These are phyloP conservation scores for Suhomyces vadensis DNA, from an alignment of 805 yeast species.

Conservation along the genomic window DNA sequence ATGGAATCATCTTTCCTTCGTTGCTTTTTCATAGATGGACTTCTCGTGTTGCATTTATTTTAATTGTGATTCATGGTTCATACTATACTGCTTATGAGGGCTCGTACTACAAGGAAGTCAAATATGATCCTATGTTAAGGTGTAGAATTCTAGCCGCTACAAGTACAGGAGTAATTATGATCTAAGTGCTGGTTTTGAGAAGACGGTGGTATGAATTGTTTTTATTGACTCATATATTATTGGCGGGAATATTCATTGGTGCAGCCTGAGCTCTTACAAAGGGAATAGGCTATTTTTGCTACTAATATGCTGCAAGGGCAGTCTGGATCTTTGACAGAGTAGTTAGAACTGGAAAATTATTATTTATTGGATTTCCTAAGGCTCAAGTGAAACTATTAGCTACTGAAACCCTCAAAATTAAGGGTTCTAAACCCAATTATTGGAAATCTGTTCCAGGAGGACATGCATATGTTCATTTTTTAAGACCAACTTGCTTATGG, in stretches of 20 bases:
- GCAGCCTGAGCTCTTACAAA: too few relatives aligned
- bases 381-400: conserved; percentile 47
- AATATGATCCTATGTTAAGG: conserved; percentile 22
- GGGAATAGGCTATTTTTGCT: too few relatives aligned
- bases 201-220: conserved; percentile 40
- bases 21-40: conserved; percentile 46
- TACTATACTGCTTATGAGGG: conserved; percentile 22
- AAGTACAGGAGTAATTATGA: conserved; percentile 29
- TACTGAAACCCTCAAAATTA: conserved; percentile 50
- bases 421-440: conserved; percentile 49
- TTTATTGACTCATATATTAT: conserved; percentile 32
- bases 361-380: conserved; percentile 39
- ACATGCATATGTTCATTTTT: conserved; percentile 27
- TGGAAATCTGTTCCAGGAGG: conserved; percentile 39
- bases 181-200: conserved; percentile 37
- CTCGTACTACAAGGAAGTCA: conserved; percentile 7
- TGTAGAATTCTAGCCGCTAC: conserved; percentile 42
- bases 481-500: conserved; percentile 29
- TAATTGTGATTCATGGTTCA: conserved; percentile 33
- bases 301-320: conserved; percentile 34
- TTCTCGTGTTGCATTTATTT: conserved; percentile 32
- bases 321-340: conserved; percentile 56
- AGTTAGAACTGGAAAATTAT: conserved; percentile 47
- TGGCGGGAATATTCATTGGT: conserved; percentile 44
- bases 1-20: conserved; percentile 48